phyloP scores from a whole-genome alignment of 768 basidiomycete species.

The Exsudoporus frostii region DNA sequence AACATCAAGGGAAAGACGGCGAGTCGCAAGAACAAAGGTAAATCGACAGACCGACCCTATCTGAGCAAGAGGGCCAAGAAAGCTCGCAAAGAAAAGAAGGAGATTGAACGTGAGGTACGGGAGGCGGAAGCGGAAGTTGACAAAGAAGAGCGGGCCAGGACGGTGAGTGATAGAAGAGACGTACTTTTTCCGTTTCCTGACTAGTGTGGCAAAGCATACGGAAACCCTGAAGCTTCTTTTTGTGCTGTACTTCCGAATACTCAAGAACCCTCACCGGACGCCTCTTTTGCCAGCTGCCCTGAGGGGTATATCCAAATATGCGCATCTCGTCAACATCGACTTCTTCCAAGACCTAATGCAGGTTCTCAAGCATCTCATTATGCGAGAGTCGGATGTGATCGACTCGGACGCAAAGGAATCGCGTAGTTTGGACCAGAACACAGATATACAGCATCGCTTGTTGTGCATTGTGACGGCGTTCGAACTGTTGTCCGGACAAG shows the following conservation, averaged over 20 bases:
- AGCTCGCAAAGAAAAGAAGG: constrained; percentile 80
- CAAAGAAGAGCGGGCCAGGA: constrained; percentile 80
- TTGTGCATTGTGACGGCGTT: constrained; percentile 95
- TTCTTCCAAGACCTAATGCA: constrained; percentile 95
- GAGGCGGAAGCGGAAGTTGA: constrained; percentile 95
- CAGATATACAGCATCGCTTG: constrained; percentile 56
- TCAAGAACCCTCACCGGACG: constrained; percentile 80
- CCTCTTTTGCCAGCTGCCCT: constrained; percentile 83
- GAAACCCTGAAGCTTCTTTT: constrained; percentile 98
- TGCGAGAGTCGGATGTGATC: constrained; percentile 44
- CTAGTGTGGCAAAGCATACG: constrained; percentile 67
- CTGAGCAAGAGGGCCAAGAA: constrained; percentile 92
- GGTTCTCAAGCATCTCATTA: constrained; percentile 76
- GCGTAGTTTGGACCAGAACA: constrained; percentile 33
- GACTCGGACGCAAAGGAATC: constrained; percentile 36
- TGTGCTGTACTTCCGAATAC: constrained; percentile 92
- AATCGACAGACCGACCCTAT: constrained; percentile 62
- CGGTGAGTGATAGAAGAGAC: constrained; percentile 49
- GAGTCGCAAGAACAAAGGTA: constrained; percentile 48
- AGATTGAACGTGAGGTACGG: constrained; percentile 86
- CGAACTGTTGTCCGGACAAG: constrained; percentile 94
- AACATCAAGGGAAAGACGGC: constrained; percentile 39
- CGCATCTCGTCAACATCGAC: constrained; percentile 96
- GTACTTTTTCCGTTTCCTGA: constrained; percentile 12
- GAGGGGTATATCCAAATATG: constrained; percentile 88